Evolutionary conservation across 2,329 filamentous ascomycete species (phyloP), one percentile per base, ranked within the genome.

Genomic region (Myriosclerotinia curreyana): DNA sequence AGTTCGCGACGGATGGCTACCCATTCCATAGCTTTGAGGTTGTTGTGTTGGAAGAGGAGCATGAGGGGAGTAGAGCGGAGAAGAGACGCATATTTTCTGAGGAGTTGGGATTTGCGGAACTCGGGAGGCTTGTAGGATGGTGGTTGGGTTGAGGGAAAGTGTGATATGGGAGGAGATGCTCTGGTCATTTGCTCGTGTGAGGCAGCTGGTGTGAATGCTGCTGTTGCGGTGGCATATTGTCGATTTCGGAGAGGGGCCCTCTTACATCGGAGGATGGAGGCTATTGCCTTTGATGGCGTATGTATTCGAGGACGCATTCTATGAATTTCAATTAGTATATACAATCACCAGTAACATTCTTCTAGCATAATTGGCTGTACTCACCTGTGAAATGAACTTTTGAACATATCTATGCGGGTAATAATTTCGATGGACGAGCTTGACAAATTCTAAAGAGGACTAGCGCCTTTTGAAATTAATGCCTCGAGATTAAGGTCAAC

Each of bases 81-180:
- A 60, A 90, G 79, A 51, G 88, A 90, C 65, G 88, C 84, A 77
- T 91, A 91, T 76, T 88, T 84, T 44, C 88, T 83, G 69, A 89
- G 85, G 25, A 98, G 83, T 78, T 99, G 95, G 20, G 92, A 89
- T 79, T 98, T 96, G 75, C 94, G 89, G 73, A 89, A 89, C 75
- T 96, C 90, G 54, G 93, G 85, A 25, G 88, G 89, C 75, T 94
- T 91, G 75, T 96, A 89, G 62, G 91, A 96, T 5, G 91, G 92
- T 3, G 93, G 94, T 77, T 97, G 92, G 0, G 86, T 89, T 0
- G 86, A 74, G 60, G 84, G 82, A 70, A 80, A 83, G 71, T 79
- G 79, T 25, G 69, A 53, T 58, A 69, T 67, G 2, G 70, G 66
- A 20, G 66, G 62, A 40, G 79, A 74, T 1, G 79, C 77, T 62